A percentile compares a stretch with the other conserved stretches of the same genome.
Conservation (phyloP, 2,329 filamentous ascomycete species). For the Westerdykella ornata region DNA sequence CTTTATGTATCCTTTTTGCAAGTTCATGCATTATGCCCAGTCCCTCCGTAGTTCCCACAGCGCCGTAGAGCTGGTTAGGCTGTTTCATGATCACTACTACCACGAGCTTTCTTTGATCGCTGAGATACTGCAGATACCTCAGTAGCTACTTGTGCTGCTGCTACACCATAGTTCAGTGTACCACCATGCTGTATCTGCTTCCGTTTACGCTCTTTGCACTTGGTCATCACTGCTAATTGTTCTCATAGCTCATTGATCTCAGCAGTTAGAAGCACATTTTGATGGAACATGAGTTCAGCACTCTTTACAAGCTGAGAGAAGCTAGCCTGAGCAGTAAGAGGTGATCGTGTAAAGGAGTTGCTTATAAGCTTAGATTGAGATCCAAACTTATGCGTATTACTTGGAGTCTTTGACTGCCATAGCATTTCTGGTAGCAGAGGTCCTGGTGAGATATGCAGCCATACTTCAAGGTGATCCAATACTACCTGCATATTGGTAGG, state of each 20-base stretch:
- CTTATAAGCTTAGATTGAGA: conserved; percentile 11
- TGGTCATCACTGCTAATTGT: conserved; percentile 4
- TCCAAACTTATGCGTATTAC: conserved; percentile 7
- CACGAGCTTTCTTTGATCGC: conserved; percentile 13
- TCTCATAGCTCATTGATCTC: conserved; percentile 1
- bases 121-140: conserved; percentile 6
- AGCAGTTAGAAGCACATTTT: conserved; percentile 1
- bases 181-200: conserved; percentile 13
- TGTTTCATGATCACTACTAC: conserved; percentile 7
- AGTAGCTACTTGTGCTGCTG: conserved; percentile 7
- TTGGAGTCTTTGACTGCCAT: conserved; percentile 9
- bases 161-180: conserved; percentile 12
- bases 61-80: conserved; percentile 8
- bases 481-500: conserved; percentile 2
- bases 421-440: conserved; percentile 2
- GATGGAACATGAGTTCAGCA: conserved; percentile 3
- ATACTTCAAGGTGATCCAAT: conserved; percentile 5
- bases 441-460: conserved; percentile 7
- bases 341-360: conserved; percentile 4
- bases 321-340: neutral
- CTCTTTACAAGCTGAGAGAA: conserved; percentile 8
- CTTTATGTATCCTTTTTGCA: conserved; percentile 8
- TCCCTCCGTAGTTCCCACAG: conserved; percentile 11
- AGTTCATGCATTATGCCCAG: conserved; percentile 12
- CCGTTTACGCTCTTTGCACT: conserved; percentile 11